These are phyloP conservation scores for Afroboletus lepidellus DNA, from an alignment of 1,284 basidiomycete genomes.

Conservation along the genomic window DNA sequence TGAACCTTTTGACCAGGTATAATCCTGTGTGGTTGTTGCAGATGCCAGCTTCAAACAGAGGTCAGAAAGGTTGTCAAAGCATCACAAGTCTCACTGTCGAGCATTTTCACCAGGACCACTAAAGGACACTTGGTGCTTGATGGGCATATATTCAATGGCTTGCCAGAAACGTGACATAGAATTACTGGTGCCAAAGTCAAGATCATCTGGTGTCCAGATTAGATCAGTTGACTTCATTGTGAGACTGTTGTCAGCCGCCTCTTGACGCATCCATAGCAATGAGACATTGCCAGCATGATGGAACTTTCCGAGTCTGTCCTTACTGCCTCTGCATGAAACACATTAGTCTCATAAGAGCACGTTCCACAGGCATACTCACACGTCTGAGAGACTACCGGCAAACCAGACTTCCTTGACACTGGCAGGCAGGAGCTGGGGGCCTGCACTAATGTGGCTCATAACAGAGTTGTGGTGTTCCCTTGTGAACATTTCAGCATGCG, in stretches of 20 bases:
- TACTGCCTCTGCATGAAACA: constrained; percentile 2
- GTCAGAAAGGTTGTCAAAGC: background rate
- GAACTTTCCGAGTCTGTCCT: background rate
- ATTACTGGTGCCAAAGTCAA: constrained; percentile 4
- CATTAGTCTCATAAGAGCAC: no score
- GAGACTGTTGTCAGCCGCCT: constrained; percentile 1
- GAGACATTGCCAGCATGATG: constrained; percentile 9
- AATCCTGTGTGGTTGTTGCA: constrained; percentile 7
- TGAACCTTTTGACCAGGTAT: constrained; percentile 11
- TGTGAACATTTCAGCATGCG: constrained; percentile 10
- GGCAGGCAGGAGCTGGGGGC: no score
- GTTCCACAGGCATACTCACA: no score
- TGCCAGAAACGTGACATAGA: constrained; percentile 6
- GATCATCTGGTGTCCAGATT: constrained; percentile 7
- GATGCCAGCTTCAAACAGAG: background rate
- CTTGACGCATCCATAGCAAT: constrained; percentile 7
- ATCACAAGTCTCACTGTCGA: background rate
- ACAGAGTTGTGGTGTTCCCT: background rate
- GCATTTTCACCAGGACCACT: constrained; percentile 4
- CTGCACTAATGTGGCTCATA: no score
- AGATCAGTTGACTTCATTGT: constrained; percentile 3
- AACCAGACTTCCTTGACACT: constrained; percentile 12
- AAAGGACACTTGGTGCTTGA: constrained; percentile 6
- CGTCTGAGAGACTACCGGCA: constrained; percentile 7
- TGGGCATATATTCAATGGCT: constrained; percentile 1